Conservation (phyloP, 2,329 filamentous ascomycete genomes). For the Fonsecaea monophora region DNA sequence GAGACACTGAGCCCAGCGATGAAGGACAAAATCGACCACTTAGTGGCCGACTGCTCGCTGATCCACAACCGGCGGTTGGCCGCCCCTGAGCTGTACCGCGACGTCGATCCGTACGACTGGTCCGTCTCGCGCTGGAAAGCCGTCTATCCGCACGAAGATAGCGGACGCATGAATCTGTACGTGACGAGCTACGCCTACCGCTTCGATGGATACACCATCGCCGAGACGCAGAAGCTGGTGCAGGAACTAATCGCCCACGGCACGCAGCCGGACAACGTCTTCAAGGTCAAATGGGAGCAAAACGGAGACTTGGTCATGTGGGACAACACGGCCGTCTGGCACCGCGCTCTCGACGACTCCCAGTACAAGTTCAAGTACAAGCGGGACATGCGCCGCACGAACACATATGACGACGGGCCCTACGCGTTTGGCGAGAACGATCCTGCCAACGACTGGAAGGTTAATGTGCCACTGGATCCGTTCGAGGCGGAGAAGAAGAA, state of each 20-base stretch:
- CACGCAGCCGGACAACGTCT: constrained; percentile 5
- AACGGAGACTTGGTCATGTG: constrained; percentile 15
- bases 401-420: constrained; percentile 2
- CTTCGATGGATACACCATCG: not conserved
- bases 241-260: constrained; percentile 1
- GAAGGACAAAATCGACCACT: constrained; percentile 12
- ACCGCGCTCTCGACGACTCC: not conserved
- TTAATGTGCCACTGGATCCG: not conserved
- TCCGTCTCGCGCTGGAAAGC: not conserved
- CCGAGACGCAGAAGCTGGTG: constrained; percentile 1
- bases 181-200: constrained; percentile 8
- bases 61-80: constrained; percentile 10
- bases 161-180: not conserved
- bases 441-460: constrained; percentile 12
- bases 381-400: constrained; percentile 8
- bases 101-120: constrained; percentile 12
- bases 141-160: constrained; percentile 10
- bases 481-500: too few species aligned
- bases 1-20: constrained; percentile 7
- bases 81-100: constrained; percentile 11
- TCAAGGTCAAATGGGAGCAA: constrained; percentile 11
- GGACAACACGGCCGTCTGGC: constrained; percentile 18
- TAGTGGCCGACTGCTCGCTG: constrained; percentile 7
- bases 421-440: constrained; percentile 8
- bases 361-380: constrained; percentile 7